Evolutionary conservation across 2,329 filamentous ascomycete genomes (phyloP).

Genomic region (Fusarium neocosmosporiellum): DNA sequence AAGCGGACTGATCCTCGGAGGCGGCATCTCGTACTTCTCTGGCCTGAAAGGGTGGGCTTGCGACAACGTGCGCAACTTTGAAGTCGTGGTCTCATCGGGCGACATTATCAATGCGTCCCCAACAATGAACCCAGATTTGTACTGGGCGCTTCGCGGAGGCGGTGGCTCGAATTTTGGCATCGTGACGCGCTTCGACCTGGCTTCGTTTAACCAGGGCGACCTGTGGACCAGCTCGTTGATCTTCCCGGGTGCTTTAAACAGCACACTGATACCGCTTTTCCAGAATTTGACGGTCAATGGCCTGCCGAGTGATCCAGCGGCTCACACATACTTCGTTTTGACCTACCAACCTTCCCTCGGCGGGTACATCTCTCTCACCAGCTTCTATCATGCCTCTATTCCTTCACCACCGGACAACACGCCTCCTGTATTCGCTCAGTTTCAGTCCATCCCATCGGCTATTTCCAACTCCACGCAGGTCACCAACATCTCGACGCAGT

Average conservation of each 20-base stretch:
- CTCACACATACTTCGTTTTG: conserved; percentile 37
- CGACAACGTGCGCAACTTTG: conserved; percentile 57
- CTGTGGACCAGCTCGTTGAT: conserved; percentile 44
- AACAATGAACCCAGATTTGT: conserved; percentile 2
- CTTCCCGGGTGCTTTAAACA: conserved; percentile 23
- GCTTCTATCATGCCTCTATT: conserved; percentile 13
- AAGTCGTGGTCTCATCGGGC: conserved; percentile 61
- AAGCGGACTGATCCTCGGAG: conserved; percentile 49
- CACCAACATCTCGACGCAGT: conserved; percentile 41
- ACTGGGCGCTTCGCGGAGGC: conserved; percentile 22
- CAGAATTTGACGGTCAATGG: conserved; percentile 21
- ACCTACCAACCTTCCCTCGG: conserved; percentile 2
- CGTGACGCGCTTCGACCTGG: conserved; percentile 45
- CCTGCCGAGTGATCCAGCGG: conserved; percentile 29
- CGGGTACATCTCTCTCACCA: conserved; percentile 2
- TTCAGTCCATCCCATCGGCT: conserved; percentile 33
- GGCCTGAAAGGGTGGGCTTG: conserved; percentile 58
- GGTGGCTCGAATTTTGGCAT: conserved; percentile 23
- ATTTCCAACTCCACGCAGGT: conserved; percentile 36
- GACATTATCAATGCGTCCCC: conserved; percentile 48
- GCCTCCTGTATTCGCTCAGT: conserved; percentile 39
- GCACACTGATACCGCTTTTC: conserved; percentile 25
- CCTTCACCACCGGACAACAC: conserved; percentile 7
- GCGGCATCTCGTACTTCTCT: conserved; percentile 53
- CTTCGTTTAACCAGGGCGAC: conserved; percentile 42